phyloP scores from a whole-genome alignment of 1,139 yeast genomes.

The Yamadazyma diddensiae region DNA sequence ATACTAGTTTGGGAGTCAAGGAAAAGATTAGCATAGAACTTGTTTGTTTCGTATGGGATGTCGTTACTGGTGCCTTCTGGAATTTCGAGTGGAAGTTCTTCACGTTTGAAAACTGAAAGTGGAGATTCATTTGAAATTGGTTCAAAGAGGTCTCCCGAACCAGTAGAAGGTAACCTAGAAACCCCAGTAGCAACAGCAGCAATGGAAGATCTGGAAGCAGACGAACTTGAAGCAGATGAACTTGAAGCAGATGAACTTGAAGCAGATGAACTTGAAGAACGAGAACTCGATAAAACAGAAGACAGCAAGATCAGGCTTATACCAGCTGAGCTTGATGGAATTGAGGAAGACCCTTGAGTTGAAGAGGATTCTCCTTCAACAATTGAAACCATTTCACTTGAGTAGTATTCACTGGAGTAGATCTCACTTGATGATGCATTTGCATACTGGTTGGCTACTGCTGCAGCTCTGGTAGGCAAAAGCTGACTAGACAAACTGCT shows the following conservation, averaged over 20 bases:
- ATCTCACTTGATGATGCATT: slow-evolving; percentile 7
- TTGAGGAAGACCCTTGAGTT: too few species aligned
- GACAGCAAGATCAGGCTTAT: background rate
- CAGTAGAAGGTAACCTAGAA: slow-evolving; percentile 8
- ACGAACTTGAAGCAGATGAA: slow-evolving; percentile 6
- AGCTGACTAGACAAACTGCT: slow-evolving; percentile 7
- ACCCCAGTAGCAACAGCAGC: slow-evolving; percentile 6
- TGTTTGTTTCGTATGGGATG: slow-evolving; percentile 70
- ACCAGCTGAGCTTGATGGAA: too few species aligned
- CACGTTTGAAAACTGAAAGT: slow-evolving; percentile 44
- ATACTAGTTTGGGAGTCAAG: slow-evolving; percentile 61
- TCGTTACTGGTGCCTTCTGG: slow-evolving; percentile 46
- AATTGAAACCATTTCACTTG: slow-evolving; percentile 1
- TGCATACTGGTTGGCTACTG: slow-evolving; percentile 9
- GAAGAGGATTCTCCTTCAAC: slow-evolving; percentile 1
- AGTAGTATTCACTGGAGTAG: slow-evolving; percentile 1
- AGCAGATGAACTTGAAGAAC: slow-evolving; percentile 3
- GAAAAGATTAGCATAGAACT: slow-evolving; percentile 77
- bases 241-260: slow-evolving; percentile 2
- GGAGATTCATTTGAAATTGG: slow-evolving; percentile 51
- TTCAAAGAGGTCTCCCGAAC: slow-evolving; percentile 40
- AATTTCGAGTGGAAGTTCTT: slow-evolving; percentile 48
- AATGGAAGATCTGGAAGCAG: slow-evolving; percentile 4
- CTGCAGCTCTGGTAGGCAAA: slow-evolving; percentile 3
- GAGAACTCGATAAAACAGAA: background rate